These are phyloP conservation scores for Gnomoniopsis sp. DNA, from an alignment of 2,329 filamentous ascomycete genomes.

Conservation along the genomic window DNA sequence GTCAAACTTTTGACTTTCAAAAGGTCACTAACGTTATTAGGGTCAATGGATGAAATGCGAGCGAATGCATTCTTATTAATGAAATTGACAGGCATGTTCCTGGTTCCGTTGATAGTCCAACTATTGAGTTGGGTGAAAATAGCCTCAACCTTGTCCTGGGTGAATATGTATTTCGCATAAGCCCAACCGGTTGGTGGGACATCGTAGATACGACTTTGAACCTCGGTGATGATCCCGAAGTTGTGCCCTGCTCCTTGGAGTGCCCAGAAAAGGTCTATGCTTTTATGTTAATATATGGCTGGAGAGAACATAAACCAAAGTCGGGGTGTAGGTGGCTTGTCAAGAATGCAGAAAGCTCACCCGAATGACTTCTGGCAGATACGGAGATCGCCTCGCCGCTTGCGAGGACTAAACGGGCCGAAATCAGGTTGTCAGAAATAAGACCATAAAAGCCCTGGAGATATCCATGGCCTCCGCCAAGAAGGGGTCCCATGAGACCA, in stretches of 20 bases:
- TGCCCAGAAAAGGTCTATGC: constrained; percentile 52
- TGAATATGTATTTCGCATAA: constrained; percentile 38
- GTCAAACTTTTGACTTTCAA: too few species aligned
- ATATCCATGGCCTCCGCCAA: constrained; percentile 57
- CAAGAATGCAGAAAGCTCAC: too few species aligned
- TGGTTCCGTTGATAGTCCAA: too few species aligned
- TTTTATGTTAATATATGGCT: too few species aligned
- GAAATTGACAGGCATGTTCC: too few species aligned
- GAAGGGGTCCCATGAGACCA: constrained; percentile 37
- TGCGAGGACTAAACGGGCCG: constrained; percentile 48
- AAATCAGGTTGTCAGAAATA: constrained; percentile 49
- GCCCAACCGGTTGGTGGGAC: constrained; percentile 32
- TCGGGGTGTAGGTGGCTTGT: too few species aligned
- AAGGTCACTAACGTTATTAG: too few species aligned
- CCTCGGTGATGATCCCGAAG: constrained; percentile 53
- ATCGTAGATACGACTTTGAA: constrained; percentile 44
- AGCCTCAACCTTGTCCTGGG: constrained; percentile 41
- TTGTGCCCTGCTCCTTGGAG: constrained; percentile 56
- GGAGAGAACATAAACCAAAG: too few species aligned
- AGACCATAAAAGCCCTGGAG: constrained; percentile 53
- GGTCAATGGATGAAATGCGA: too few species aligned
- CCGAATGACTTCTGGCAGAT: constrained; percentile 33
- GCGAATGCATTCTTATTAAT: too few species aligned
- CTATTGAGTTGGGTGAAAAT: constrained; percentile 37
- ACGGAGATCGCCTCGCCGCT: too few species aligned